A percentile compares a stretch with the other conserved stretches of the same genome.
Evolutionary conservation across 2,329 filamentous ascomycete genomes (phyloP).

Genomic region (Aspergillus ruber): DNA sequence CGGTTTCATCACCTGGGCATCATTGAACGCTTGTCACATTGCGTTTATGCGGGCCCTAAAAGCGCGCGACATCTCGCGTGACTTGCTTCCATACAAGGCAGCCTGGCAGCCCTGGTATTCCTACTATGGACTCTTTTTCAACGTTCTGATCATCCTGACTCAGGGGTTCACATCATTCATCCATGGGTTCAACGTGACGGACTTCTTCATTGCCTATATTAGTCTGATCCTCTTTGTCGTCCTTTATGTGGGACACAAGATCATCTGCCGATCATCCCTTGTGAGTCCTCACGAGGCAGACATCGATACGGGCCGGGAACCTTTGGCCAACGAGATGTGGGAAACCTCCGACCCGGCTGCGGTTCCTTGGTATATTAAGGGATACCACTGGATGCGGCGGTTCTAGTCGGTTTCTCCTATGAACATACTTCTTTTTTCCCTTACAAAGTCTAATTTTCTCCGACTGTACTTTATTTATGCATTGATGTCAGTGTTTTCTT

Average conservation of each 20-base stretch:
- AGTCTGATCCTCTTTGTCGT: slow-evolving; percentile 59
- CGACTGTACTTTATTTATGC: no score
- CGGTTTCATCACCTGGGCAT: slow-evolving; percentile 32
- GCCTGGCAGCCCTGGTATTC: slow-evolving; percentile 59
- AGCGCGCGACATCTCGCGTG: slow-evolving; percentile 52
- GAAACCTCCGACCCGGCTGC: slow-evolving; percentile 18
- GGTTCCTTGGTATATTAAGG: slow-evolving; percentile 13
- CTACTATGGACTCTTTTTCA: slow-evolving; percentile 62
- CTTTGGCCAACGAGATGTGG: slow-evolving; percentile 30
- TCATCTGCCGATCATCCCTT: slow-evolving; percentile 31
- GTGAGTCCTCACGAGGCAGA: slow-evolving; percentile 37
- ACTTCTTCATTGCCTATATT: slow-evolving; percentile 61
- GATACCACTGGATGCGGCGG: neutral
- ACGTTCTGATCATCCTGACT: slow-evolving; percentile 58
- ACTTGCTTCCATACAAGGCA: slow-evolving; percentile 55
- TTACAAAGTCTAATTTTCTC: neutral
- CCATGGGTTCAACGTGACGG: slow-evolving; percentile 48
- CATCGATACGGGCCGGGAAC: slow-evolving; percentile 35
- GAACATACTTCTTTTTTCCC: neutral
- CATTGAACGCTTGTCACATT: slow-evolving; percentile 51
- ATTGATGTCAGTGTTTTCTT: no score
- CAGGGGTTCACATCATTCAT: slow-evolving; percentile 66
- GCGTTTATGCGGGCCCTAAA: slow-evolving; percentile 58
- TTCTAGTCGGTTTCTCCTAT: neutral
- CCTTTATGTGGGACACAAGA: slow-evolving; percentile 57